Conservation (phyloP, 352 stramenopile genomes). For the Elongisporangium prolatum region DNA sequence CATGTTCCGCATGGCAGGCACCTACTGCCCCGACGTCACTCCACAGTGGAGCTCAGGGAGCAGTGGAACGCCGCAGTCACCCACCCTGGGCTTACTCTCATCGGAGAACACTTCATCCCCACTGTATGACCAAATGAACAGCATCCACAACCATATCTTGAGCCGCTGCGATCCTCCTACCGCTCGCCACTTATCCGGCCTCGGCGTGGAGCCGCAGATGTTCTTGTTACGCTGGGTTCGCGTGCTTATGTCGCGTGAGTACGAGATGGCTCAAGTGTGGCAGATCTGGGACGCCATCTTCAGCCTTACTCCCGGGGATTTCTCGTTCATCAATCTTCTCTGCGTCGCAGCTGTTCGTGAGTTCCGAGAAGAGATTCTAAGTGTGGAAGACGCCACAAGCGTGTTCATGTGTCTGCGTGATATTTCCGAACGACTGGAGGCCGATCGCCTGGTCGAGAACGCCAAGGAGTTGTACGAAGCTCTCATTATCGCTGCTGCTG, state of each 20-base stretch:
- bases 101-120: conserved; percentile 35
- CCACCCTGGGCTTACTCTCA: conserved; percentile 2
- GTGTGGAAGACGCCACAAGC: conserved; percentile 48
- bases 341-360: conserved; percentile 70
- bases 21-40: conserved; percentile 43
- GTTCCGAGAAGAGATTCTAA: conserved; percentile 58
- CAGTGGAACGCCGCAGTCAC: neutral
- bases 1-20: conserved; percentile 71
- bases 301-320: conserved; percentile 58
- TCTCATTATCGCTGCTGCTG: conserved; percentile 50
- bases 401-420: conserved; percentile 59
- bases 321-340: conserved; percentile 73
- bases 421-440: conserved; percentile 40
- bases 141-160: conserved; percentile 64
- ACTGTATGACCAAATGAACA: conserved; percentile 71
- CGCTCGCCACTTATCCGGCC: conserved; percentile 33
- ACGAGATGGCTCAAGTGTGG: conserved; percentile 70
- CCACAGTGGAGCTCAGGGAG: neutral
- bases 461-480: conserved; percentile 64
- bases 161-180: conserved; percentile 57
- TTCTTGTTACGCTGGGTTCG: conserved; percentile 73
- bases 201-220: conserved; percentile 67
- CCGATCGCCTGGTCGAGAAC: conserved; percentile 47
- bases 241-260: conserved; percentile 74
- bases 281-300: conserved; percentile 80